Base-by-base conservation (phyloP, 2,329 filamentous ascomycete species). In the Pyrenochaeta sp. region DNA sequence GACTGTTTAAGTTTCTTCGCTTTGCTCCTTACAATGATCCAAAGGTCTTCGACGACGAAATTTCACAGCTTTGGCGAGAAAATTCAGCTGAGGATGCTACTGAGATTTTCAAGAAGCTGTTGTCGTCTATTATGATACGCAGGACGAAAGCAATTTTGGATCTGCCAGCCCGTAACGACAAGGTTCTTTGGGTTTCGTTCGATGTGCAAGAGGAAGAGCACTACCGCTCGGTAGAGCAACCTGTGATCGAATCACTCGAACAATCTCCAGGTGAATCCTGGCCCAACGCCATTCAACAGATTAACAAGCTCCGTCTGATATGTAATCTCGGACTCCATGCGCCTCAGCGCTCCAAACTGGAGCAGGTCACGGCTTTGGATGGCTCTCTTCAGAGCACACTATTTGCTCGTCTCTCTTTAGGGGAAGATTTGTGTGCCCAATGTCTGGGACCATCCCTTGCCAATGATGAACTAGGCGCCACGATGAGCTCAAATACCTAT, bases 301-400 rank as follows among this genome's bases (percentile, higher is more conserved):
- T 81, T 21, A 73, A 80, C 18, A 56, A 65, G 0, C 51, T 80
- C 30, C 63, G 77, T 0, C 58, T 77, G n/a, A 58, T 79, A 3
- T 80, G 78, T 24, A 75, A 79, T 32, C 51, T 79, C 1, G 77
- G 78, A 3, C 23, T 10, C n/a, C 34, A 19, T 13, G 15, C 22
- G 26, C 23, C 18, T 7, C 27, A 28, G 24, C 22, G 6, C 21
- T 13, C 5, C 31, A 22, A 22, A 9, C 19, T n/a, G 31, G 18
- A 20, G 31, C 6, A 8, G 22, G 29, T 27, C 15, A 46, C 11
- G 23, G 7, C 15, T 29, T 28, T n/a, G 14, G 30, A 11, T n/a
- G n/a, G n/a, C n/a, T n/a, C n/a, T n/a, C n/a, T n/a, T n/a, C n/a
- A n/a, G n/a, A n/a, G n/a, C n/a, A 7, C 38, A 8, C 34, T 48